A percentile compares a stretch with the other conserved stretches of the same genome.
phyloP scores from a whole-genome alignment of 2,329 filamentous ascomycete species.

The Colletotrichum destructivum region DNA sequence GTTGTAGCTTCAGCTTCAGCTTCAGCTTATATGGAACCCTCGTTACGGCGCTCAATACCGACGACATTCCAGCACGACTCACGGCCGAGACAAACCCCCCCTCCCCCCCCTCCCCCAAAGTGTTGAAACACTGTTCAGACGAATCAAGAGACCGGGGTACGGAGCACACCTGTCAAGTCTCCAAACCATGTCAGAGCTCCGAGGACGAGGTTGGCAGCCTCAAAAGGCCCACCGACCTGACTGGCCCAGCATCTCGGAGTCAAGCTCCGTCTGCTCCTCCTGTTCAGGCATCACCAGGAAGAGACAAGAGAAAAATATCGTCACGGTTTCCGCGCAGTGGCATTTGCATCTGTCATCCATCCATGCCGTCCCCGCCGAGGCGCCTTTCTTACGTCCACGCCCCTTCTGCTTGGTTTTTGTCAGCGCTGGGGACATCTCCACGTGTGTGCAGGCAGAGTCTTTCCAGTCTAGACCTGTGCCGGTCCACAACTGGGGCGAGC shows the following conservation, averaged over 20 bases:
- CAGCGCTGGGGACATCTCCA: neutral
- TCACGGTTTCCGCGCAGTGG: neutral
- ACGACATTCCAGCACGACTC: neutral
- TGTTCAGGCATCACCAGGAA: neutral
- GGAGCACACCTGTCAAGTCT: neutral
- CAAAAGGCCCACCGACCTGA: neutral
- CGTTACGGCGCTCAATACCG: neutral
- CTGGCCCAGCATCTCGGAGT: neutral
- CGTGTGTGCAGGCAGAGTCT: slow-evolving; percentile 19
- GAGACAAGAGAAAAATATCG: neutral
- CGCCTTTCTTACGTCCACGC: neutral
- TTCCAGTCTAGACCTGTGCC: slow-evolving; percentile 10
- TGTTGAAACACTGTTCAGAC: slow-evolving; percentile 28
- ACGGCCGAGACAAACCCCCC: neutral
- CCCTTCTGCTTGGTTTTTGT: neutral
- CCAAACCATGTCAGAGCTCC: neutral
- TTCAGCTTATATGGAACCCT: slow-evolving; percentile 6
- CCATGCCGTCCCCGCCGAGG: neutral
- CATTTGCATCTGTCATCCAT: neutral
- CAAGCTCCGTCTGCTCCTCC: neutral
- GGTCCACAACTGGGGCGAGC: slow-evolving; percentile 20
- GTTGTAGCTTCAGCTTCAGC: neutral
- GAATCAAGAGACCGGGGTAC: slow-evolving; percentile 5
- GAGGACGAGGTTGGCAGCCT: neutral
- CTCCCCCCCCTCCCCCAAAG: neutral